Base-by-base conservation (phyloP, 352 stramenopile species). In the Globisporangium cystogenes region DNA sequence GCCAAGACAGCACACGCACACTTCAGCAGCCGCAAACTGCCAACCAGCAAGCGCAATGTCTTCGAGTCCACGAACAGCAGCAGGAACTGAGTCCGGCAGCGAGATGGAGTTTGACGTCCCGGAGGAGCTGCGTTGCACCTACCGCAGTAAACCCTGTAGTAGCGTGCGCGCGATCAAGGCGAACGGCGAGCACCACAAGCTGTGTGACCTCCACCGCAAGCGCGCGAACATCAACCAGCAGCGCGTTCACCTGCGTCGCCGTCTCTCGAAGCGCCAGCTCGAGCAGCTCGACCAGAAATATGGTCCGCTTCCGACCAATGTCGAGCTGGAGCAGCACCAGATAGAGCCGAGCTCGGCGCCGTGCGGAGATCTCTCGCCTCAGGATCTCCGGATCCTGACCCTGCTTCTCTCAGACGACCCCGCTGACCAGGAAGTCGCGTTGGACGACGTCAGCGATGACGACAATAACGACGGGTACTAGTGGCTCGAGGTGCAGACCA, bases 81-180 rank as follows among this genome's bases (percentile, higher is more conserved):
- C 35, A 50, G 51, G 18, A 41, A 18, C 40, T 6, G 39, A 49
- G 18, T 51, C 44, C 16, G 27, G 21, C 8, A 36, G 49, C 8
- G 51, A 26, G 23, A 49, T 20, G 29, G 26, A 40, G 5, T 21
- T 31, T 8, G 31, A 50, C n/a, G 27, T 60, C 15, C 35, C 44
- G 2, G 26, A 27, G 10, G 53, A 54, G 18, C n/a, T 56, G 1
- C 48, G 29, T 3, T 62, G 55, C 41, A 54, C 48, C 5, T 84
- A 84, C 48, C 68, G 62, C 33, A 81, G 66, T 66, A 84, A 84
- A 45, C 67, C 68, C n/a, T 84, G 73, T 49, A 65, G 33, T 43
- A 68, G 67, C 40, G 42, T 23, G 29, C 73, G 73, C 50, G 68
- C 68, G 18, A 47, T 76, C 31, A 83, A 83, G 37, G 45, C 43